phyloP scores from a whole-genome alignment of 805 yeast species.

The Blastobotrys attinorum region DNA sequence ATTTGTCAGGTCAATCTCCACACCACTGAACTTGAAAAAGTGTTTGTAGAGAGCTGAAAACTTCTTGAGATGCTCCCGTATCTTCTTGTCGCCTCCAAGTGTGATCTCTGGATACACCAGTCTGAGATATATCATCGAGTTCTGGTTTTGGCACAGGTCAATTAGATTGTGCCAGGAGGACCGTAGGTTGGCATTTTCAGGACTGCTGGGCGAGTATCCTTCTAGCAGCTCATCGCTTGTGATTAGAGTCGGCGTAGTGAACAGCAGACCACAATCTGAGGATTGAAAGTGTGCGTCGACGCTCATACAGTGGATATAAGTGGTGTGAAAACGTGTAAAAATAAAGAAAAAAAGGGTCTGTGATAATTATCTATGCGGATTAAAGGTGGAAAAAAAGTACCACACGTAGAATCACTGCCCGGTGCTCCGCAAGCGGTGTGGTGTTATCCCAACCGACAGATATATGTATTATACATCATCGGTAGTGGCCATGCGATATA shows the following conservation, averaged over 20 bases:
- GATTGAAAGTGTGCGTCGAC: neutral
- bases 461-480: too few species aligned
- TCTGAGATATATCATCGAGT: neutral
- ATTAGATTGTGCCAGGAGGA: constrained; percentile 1
- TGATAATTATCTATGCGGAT: too few species aligned
- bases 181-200: neutral
- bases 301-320: too few species aligned
- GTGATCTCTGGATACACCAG: constrained; percentile 5
- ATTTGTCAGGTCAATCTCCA: constrained; percentile 5
- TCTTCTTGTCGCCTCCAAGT: neutral
- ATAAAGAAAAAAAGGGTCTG: neutral
- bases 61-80: neutral
- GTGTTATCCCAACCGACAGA: too few species aligned
- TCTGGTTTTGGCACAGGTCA: constrained; percentile 1
- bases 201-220: neutral
- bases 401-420: too few species aligned
- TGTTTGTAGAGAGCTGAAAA: neutral
- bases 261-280: neutral
- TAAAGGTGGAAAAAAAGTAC: too few species aligned
- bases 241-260: constrained; percentile 2
- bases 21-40: constrained; percentile 4
- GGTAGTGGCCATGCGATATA: too few species aligned
- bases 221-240: constrained; percentile 3
- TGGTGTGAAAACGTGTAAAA: too few species aligned
- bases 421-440: too few species aligned